Evolutionary conservation across 306 rosid species (phyloP), one percentile per base, ranked within the genome.

Genomic region (Gleditsia sinensis): DNA sequence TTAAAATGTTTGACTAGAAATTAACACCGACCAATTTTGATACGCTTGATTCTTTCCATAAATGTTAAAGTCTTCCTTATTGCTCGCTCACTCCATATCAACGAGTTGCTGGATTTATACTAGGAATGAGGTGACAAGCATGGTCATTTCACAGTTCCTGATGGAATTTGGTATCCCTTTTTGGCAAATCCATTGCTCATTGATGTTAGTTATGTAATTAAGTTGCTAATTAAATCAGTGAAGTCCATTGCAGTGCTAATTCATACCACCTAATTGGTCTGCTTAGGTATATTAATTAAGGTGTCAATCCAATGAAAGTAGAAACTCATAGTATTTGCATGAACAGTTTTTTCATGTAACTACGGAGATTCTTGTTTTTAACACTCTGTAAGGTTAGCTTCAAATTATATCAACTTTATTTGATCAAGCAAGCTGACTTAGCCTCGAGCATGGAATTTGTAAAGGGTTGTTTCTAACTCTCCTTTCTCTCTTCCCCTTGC

Each of bases 381-480:
- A n/a, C n/a, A n/a, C n/a, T n/a, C n/a, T 19, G 32, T 33, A 53
- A 36, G 23, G 20, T 58, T 64, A 71, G 42, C 28, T 48, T 51
- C 34, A 17, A 37, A 69, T 36, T 42, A 30, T 30, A 25, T 50
- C 17, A 7, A 45, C 36, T 57, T 46, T 13, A 71, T 57, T 66
- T 58, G 46, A 56, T 72, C 42, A 32, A 50, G 54, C 30, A 3
- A 24, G 27, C 42, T 82, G 43, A 53, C 70, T 56, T 9, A 14
- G 13, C 37, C 49, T 30, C 58, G 57, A 51, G 45, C 19, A 59
- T 67, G 56, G n/a, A 27, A 14, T 56, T 48, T 71, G 81, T 53
- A 8, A 46, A 33, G 27, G 65, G 28, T 56, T 77, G 14, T 70
- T 43, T 50, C 56, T 36, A 45, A 61, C 64, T 37, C 60, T 39